Evolutionary conservation across 305 asterid genomes (phyloP).

Genomic region (Ruellia speciosa): DNA sequence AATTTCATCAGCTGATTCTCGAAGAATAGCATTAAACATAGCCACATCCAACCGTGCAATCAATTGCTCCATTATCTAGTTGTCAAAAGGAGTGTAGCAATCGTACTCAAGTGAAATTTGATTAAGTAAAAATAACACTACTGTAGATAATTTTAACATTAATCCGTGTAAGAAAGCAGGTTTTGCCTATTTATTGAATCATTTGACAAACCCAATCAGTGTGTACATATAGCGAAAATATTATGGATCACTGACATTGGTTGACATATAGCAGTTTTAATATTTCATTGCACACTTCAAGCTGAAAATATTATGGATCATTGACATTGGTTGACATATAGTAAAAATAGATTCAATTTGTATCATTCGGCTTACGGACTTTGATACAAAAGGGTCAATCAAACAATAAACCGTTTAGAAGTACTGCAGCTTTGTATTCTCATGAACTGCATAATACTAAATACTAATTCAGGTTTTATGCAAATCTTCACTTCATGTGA

Average conservation of each 20-base stretch:
- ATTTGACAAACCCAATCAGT: too few relatives aligned
- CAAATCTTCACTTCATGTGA: background rate
- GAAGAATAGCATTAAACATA: slow-evolving; percentile 86
- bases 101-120: background rate
- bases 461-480: background rate
- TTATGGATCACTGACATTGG: too few relatives aligned
- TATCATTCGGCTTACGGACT: background rate
- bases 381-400: background rate
- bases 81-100: too few relatives aligned
- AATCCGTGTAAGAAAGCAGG: too few relatives aligned
- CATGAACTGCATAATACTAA: background rate
- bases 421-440: background rate
- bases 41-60: slow-evolving; percentile 78
- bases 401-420: slow-evolving; percentile 4
- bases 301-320: too few relatives aligned
- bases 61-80: slow-evolving; percentile 84
- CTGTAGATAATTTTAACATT: too few relatives aligned
- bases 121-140: too few relatives aligned
- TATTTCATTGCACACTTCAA: too few relatives aligned
- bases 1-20: slow-evolving; percentile 74
- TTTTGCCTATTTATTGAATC: too few relatives aligned
- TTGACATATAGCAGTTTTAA: too few relatives aligned
- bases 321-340: background rate
- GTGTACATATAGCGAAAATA: too few relatives aligned
- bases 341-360: background rate